Conservation (phyloP, 768 basidiomycete species). For the Chiua virens region DNA sequence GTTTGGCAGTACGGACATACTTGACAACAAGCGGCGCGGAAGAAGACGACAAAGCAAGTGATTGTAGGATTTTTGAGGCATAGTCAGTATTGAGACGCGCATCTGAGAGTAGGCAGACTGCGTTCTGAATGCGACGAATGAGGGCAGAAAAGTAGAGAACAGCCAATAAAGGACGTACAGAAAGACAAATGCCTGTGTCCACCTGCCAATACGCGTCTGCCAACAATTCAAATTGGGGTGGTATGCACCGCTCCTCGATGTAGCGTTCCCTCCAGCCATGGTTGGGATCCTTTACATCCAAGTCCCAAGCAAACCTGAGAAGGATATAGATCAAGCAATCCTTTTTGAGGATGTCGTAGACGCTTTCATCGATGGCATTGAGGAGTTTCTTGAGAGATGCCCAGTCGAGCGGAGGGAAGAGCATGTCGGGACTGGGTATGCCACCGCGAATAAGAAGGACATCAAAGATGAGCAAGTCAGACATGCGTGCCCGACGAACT, state of each 20-base stretch:
- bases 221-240: conserved; percentile 71
- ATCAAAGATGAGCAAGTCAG: conserved; percentile 71
- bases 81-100: conserved; percentile 73
- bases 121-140: conserved; percentile 43
- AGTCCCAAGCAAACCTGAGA: conserved; percentile 77
- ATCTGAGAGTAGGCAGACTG: conserved; percentile 72
- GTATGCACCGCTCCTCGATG: conserved; percentile 56
- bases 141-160: background rate
- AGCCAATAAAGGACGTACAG: conserved; percentile 45
- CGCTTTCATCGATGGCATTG: conserved; percentile 56
- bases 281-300: conserved; percentile 51
- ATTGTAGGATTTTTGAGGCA: conserved; percentile 74
- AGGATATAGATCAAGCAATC: conserved; percentile 80
- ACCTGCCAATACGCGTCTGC: conserved; percentile 87
- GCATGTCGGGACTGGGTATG: conserved; percentile 53
- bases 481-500: conserved; percentile 57
- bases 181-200: conserved; percentile 64
- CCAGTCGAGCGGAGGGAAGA: conserved; percentile 68
- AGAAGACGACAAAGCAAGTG: conserved; percentile 42
- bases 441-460: conserved; percentile 67
- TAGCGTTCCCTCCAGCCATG: conserved; percentile 38
- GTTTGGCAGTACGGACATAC: conserved; percentile 77
- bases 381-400: conserved; percentile 56
- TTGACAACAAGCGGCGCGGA: conserved; percentile 56
- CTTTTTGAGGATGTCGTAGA: conserved; percentile 75